Conservation (phyloP, 2,329 filamentous ascomycete genomes). For the Ascochyta koolunga region DNA sequence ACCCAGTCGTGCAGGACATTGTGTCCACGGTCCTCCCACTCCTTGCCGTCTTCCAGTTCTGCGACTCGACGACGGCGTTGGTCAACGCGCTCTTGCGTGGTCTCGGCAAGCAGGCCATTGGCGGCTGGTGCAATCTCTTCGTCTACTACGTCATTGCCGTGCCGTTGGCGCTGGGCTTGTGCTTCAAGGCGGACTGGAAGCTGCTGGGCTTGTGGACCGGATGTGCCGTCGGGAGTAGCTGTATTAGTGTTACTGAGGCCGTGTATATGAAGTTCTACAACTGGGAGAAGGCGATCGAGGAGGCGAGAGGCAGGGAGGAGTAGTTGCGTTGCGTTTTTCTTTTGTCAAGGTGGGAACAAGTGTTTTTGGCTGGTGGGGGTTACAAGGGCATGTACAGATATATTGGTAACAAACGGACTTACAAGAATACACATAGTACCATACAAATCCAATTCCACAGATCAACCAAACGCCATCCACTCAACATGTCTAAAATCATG, state of each 20-base stretch:
- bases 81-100: slow-evolving; percentile 47
- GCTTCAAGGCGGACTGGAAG: slow-evolving; percentile 44
- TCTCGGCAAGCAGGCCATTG: slow-evolving; percentile 47
- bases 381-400: no score
- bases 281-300: slow-evolving; percentile 42
- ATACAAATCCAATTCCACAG: no score
- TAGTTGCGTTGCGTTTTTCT: slow-evolving; percentile 12
- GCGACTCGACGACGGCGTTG: slow-evolving; percentile 46
- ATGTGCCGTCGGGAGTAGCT: slow-evolving; percentile 40
- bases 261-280: slow-evolving; percentile 38
- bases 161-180: slow-evolving; percentile 45
- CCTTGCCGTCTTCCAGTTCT: slow-evolving; percentile 47
- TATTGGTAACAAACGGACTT: no score
- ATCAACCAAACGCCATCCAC: no score
- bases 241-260: slow-evolving; percentile 44
- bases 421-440: no score
- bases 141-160: slow-evolving; percentile 50
- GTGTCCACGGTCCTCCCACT: slow-evolving; percentile 43
- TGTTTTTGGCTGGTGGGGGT: no score
- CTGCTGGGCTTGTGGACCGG: slow-evolving; percentile 48
- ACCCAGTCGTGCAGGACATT: slow-evolving; percentile 44
- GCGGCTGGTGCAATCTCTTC: slow-evolving; percentile 47
- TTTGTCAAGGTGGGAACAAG: no score
- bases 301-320: slow-evolving; percentile 38
- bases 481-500: no score